Base-by-base conservation (phyloP, 1,139 yeast species). In the Taphrina flavorubra region DNA sequence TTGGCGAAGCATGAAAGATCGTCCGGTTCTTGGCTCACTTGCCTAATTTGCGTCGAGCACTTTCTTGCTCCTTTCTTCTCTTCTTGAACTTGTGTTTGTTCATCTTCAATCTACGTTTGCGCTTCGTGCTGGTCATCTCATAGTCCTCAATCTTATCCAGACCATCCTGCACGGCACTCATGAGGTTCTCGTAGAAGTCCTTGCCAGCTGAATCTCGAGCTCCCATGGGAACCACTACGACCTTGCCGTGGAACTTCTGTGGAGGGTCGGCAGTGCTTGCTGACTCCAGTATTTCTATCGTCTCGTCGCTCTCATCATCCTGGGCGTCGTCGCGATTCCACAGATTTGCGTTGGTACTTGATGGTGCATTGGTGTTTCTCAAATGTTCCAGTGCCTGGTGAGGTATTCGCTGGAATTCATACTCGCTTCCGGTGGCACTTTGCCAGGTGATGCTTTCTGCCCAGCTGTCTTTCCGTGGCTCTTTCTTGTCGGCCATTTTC, bases 21-120 rank as follows among this genome's bases (percentile, higher is more conserved):
- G 31, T 25, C 31, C 31, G 4, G 2, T 2, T 25, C 2, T 25
- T 14, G 42, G 14, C 36, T 49, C 42, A 69, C 61, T 69, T 69
- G 59, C 76, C 77, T 51, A 79, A 76, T 70, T 80, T 78, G 71
- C 81, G 75, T 70, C 80, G 77, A 72, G 77, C 74, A 49, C 82
- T 78, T 47, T 81, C 76, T 74, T 80, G 82, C 70, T 77, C 78
- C 78, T 78, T 81, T 74, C 81, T 77, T 71, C 84, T 77, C 80
- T 81, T 81, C 73, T 79, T 77, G 74, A 79, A 79, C 75, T 81
- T 81, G 74, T 81, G 84, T 71, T 81, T 76, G 78, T 81, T 81
- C 83, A 81, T 81, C 77, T 81, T 81, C 70, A 81, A 77, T 73
- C 80, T 77, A 70, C 83, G 77, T 77, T 81, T 81, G 69, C 84